Conservation (phyloP, 495 filamentous ascomycete species). For the Astrothelium subdiscretum region DNA sequence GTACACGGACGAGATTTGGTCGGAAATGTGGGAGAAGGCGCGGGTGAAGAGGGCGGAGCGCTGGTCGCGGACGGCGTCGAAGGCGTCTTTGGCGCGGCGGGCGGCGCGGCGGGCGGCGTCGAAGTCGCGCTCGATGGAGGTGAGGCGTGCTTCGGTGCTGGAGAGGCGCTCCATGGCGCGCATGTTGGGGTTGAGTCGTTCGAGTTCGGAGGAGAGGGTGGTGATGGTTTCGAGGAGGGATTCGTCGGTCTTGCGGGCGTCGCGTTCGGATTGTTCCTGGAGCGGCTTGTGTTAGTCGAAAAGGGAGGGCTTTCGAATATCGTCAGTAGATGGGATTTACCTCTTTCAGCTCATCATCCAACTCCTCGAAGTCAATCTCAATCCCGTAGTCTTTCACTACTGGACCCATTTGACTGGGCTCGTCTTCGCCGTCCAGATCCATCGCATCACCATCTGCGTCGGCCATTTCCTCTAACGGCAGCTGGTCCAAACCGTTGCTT, state of each 20-base stretch:
- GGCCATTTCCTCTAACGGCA: conserved; percentile 76
- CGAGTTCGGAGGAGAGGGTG: conserved; percentile 62
- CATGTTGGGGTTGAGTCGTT: conserved; percentile 92
- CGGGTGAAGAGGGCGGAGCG: conserved; percentile 88
- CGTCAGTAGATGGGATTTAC: conserved; percentile 32
- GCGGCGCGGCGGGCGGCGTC: conserved; percentile 65
- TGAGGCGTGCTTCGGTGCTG: conserved; percentile 69
- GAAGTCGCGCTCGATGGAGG: conserved; percentile 78
- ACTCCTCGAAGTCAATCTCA: conserved; percentile 72
- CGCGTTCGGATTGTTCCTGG: conserved; percentile 7
- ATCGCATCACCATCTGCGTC: conserved; percentile 29
- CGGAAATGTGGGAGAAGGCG: conserved; percentile 87
- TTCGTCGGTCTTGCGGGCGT: conserved; percentile 42
- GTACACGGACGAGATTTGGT: conserved; percentile 88
- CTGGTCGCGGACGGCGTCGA: conserved; percentile 65
- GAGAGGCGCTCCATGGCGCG: conserved; percentile 88
- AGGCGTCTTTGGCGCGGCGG: conserved; percentile 66
- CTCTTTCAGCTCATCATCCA: conserved; percentile 76
- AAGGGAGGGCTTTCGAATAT: not conserved
- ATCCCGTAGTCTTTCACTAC: conserved; percentile 82
- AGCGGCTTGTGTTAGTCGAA: conserved; percentile 10
- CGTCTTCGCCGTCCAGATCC: conserved; percentile 17
- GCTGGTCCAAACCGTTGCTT: conserved; percentile 62
- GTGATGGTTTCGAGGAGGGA: conserved; percentile 67
- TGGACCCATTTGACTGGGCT: conserved; percentile 23